A percentile compares a stretch with the other conserved stretches of the same genome.
Conservation (phyloP, 2,329 filamentous ascomycete genomes). For the Aureobasidium sp. region DNA sequence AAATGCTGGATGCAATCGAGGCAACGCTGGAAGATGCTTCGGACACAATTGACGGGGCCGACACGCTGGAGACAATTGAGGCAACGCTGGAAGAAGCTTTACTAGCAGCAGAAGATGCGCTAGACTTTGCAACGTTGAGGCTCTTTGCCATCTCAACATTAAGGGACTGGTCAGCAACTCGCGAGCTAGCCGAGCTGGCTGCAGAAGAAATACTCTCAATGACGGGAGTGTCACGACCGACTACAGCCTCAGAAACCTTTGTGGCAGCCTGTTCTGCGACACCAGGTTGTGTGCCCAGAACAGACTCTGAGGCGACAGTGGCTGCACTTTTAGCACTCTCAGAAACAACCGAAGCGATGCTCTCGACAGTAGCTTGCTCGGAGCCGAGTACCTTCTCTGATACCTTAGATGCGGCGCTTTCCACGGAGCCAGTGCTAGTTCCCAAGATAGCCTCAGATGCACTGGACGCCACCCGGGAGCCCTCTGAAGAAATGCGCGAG, state of each 20-base stretch:
- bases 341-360: constrained; percentile 16
- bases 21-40: constrained; percentile 18
- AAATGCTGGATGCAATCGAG: constrained; percentile 20
- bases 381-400: constrained; percentile 36
- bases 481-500: constrained; percentile 14
- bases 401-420: constrained; percentile 44
- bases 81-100: constrained; percentile 17
- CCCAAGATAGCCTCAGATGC: constrained; percentile 28
- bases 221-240: constrained; percentile 19
- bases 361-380: constrained; percentile 7
- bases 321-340: constrained; percentile 14
- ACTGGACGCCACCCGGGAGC: constrained; percentile 17
- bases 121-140: constrained; percentile 23
- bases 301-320: not conserved
- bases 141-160: constrained; percentile 25
- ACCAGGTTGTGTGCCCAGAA: constrained; percentile 18
- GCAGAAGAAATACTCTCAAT: constrained; percentile 24
- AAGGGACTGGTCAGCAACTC: constrained; percentile 12
- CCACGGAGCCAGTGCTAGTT: constrained; percentile 34
- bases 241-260: constrained; percentile 19
- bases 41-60: constrained; percentile 11
- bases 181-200: constrained; percentile 15
- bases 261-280: constrained; percentile 26
- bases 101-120: not conserved
- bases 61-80: constrained; percentile 20